These are phyloP conservation scores for Hyaloscypha variabilis DNA, from an alignment of 495 filamentous ascomycete genomes.

Conservation along the genomic window DNA sequence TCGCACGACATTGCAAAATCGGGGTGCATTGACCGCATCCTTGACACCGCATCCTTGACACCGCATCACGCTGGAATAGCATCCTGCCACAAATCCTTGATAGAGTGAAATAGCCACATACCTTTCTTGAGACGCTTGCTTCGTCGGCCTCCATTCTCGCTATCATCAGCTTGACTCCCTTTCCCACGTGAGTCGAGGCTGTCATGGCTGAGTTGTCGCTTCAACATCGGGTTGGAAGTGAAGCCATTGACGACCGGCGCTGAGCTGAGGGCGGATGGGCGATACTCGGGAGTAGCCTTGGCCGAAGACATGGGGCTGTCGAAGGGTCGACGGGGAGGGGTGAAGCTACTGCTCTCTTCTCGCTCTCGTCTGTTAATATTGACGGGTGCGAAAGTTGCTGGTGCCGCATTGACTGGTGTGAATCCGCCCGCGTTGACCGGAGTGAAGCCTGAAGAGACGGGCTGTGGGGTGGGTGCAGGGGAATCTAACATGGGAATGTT, in stretches of 20 bases:
- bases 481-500: conserved; percentile 60
- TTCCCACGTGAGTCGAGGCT: conserved; percentile 58
- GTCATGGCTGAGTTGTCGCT: conserved; percentile 83
- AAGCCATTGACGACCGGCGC: conserved; percentile 59
- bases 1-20: conserved; percentile 8
- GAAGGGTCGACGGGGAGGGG: conserved; percentile 47
- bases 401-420: conserved; percentile 71
- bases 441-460: conserved; percentile 33
- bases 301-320: conserved; percentile 55
- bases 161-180: conserved; percentile 63
- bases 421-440: conserved; percentile 58
- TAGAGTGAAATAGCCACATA: conserved; percentile 41
- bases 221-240: conserved; percentile 58
- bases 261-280: conserved; percentile 50
- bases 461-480: conserved; percentile 40
- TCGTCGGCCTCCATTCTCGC: conserved; percentile 75
- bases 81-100: neutral
- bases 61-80: conserved; percentile 24
- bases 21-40: conserved; percentile 21
- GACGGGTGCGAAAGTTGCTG: conserved; percentile 57
- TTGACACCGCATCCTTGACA: conserved; percentile 29
- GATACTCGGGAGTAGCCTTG: conserved; percentile 62
- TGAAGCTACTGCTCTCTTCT: conserved; percentile 40
- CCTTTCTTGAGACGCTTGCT: conserved; percentile 95
- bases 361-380: conserved; percentile 49